These are phyloP conservation scores for Clarireedia sp. DNA, from an alignment of 2,329 filamentous ascomycete species.

Conservation along the genomic window DNA sequence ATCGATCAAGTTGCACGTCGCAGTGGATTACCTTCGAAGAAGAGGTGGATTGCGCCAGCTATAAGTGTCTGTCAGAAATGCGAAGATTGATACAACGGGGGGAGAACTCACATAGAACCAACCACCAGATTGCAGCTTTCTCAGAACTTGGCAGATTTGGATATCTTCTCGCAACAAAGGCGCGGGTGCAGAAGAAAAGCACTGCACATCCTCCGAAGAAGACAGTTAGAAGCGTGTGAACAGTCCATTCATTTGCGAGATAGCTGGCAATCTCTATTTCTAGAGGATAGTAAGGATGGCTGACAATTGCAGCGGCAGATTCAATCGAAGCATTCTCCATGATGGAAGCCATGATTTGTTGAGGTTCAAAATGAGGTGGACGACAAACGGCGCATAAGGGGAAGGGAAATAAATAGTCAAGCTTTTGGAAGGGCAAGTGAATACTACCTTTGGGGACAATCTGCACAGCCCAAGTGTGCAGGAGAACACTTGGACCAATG, in stretches of 20 bases:
- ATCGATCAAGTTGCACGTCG: not conserved
- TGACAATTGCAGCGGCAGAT: constrained; percentile 15
- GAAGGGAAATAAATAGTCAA: not conserved
- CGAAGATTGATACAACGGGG: not conserved
- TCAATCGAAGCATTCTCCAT: constrained; percentile 17
- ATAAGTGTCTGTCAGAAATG: not conserved
- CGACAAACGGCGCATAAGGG: not conserved
- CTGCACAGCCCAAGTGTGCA: not conserved
- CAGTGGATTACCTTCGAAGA: constrained; percentile 27
- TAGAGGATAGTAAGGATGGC: constrained; percentile 65
- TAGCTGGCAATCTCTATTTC: constrained; percentile 55
- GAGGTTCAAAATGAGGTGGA: not conserved
- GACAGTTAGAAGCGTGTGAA: constrained; percentile 48
- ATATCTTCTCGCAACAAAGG: constrained; percentile 43
- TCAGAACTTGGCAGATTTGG: constrained; percentile 47
- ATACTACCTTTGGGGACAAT: not conserved
- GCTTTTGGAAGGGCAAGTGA: not conserved
- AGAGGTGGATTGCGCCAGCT: constrained; percentile 28
- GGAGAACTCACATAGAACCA: constrained; percentile 55
- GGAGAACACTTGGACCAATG: constrained; percentile 6
- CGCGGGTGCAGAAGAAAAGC: constrained; percentile 50
- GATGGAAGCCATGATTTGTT: constrained; percentile 13
- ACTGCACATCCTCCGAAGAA: constrained; percentile 50
- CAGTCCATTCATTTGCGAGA: constrained; percentile 55
- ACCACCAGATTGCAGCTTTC: constrained; percentile 61